Conservation (phyloP, 805 yeast genomes). For the Brettanomyces custersianus region DNA sequence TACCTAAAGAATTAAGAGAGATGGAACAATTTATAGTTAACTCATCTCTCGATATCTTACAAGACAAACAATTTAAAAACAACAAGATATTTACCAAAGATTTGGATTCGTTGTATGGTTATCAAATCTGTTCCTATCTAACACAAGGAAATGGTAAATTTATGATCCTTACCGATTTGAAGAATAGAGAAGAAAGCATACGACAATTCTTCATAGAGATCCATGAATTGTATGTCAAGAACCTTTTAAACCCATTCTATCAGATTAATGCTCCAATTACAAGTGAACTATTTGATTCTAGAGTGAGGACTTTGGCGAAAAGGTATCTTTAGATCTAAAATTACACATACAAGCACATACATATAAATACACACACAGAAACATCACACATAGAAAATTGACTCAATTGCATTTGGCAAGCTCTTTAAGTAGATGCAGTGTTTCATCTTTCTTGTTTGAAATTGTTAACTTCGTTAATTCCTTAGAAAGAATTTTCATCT, state of each 20-base stretch:
- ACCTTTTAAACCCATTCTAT: slow-evolving; percentile 81
- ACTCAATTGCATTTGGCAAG: background rate
- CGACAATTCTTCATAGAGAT: slow-evolving; percentile 78
- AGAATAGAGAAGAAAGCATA: slow-evolving; percentile 58
- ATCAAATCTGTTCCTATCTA: slow-evolving; percentile 71
- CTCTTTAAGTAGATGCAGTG: background rate
- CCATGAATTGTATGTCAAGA: slow-evolving; percentile 82
- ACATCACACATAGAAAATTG: background rate
- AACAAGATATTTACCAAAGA: slow-evolving; percentile 60
- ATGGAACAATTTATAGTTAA: slow-evolving; percentile 83
- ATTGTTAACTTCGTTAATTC: slow-evolving; percentile 10
- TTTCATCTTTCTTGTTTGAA: background rate
- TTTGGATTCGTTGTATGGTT: slow-evolving; percentile 81
- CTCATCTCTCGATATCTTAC: slow-evolving; percentile 83
- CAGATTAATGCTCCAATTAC: slow-evolving; percentile 64
- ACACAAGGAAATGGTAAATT: slow-evolving; percentile 85
- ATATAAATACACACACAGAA: slow-evolving; percentile 1
- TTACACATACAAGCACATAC: slow-evolving; percentile 9
- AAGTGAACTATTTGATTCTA: slow-evolving; percentile 66
- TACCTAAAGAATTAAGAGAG: slow-evolving; percentile 65
- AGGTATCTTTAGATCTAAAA: slow-evolving; percentile 51
- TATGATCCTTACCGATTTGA: slow-evolving; percentile 56
- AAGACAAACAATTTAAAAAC: slow-evolving; percentile 77
- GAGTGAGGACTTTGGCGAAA: slow-evolving; percentile 62
- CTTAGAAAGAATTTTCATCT: slow-evolving; percentile 15